Conservation (phyloP, 768 basidiomycete genomes). For the Mycena latifolia region DNA sequence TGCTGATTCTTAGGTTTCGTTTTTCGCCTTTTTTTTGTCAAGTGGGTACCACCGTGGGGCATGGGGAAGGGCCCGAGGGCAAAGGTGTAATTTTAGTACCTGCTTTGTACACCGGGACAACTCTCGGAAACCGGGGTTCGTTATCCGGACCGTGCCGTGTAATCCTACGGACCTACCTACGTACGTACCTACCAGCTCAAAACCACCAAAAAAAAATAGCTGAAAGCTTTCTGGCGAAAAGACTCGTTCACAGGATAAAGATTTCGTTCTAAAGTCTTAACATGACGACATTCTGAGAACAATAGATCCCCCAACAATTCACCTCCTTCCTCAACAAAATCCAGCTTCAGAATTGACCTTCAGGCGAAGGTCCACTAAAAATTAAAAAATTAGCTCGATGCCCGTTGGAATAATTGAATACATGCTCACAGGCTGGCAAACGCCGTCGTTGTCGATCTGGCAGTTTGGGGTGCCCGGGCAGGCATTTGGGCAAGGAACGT, state of each 20-base stretch:
- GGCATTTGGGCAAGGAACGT: slow-evolving; percentile 26
- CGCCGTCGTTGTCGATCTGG: slow-evolving; percentile 22
- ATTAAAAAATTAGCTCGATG: slow-evolving; percentile 24
- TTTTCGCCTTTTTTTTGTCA: neutral
- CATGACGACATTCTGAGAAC: slow-evolving; percentile 26
- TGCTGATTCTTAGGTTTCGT: slow-evolving; percentile 2
- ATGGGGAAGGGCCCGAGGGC: too few species aligned
- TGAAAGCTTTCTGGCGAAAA: slow-evolving; percentile 21
- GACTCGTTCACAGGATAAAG: slow-evolving; percentile 22
- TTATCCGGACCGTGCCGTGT: too few species aligned
- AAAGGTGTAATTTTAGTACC: neutral
- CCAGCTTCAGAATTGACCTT: slow-evolving; percentile 27
- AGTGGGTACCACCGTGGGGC: neutral
- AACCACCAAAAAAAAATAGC: slow-evolving; percentile 18
- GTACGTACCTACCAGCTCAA: slow-evolving; percentile 19
- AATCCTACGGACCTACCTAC: too few species aligned
- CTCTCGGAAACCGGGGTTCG: too few species aligned
- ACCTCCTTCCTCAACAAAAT: slow-evolving; percentile 29
- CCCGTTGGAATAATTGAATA: slow-evolving; percentile 25
- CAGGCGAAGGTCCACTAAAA: slow-evolving; percentile 23
- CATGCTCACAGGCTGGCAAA: slow-evolving; percentile 26
- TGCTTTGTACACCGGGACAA: too few species aligned
- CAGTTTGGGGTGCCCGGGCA: slow-evolving; percentile 25
- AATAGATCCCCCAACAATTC: slow-evolving; percentile 27
- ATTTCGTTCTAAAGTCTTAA: slow-evolving; percentile 27